phyloP scores from a whole-genome alignment of 2,329 filamentous ascomycete species.

The Sarocladium kiliense region DNA sequence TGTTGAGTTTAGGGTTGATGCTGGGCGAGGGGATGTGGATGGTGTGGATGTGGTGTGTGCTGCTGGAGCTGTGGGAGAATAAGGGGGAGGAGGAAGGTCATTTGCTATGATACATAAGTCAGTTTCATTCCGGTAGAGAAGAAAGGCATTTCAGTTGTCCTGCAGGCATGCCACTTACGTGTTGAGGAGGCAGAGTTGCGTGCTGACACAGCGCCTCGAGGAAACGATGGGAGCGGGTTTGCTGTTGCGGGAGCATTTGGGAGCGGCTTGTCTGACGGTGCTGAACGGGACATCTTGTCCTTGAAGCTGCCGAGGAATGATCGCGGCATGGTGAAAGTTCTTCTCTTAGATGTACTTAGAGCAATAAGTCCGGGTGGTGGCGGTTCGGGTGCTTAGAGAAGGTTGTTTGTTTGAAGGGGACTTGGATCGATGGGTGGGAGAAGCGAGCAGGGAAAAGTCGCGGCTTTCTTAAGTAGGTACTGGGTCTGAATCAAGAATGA shows the following conservation, averaged over 20 bases:
- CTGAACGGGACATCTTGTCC: conserved; percentile 24
- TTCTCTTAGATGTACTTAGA: too few species aligned
- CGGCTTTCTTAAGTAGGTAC: not conserved
- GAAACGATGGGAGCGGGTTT: conserved; percentile 13
- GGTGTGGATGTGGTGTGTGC: conserved; percentile 10
- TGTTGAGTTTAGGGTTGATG: conserved; percentile 25
- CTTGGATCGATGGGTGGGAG: too few species aligned
- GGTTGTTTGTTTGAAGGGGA: not conserved
- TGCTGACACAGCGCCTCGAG: not conserved
- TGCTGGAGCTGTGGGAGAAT: conserved; percentile 16
- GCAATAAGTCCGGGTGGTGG: too few species aligned
- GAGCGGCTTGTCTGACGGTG: not conserved
- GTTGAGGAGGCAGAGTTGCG: not conserved
- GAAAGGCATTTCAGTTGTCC: not conserved
- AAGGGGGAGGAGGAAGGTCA: conserved; percentile 33
- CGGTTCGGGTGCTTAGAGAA: too few species aligned
- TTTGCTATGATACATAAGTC: conserved; percentile 12
- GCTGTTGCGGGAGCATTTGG: conserved; percentile 10
- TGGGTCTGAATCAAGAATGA: not conserved
- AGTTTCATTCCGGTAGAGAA: not conserved
- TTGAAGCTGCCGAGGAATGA: conserved; percentile 27
- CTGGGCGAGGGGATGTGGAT: conserved; percentile 10
- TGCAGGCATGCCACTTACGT: not conserved
- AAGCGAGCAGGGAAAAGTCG: not conserved
- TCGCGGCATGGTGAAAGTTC: conserved; percentile 15